Evolutionary conservation across 1,284 basidiomycete genomes (phyloP).

Genomic region (Ustilago nuda): DNA sequence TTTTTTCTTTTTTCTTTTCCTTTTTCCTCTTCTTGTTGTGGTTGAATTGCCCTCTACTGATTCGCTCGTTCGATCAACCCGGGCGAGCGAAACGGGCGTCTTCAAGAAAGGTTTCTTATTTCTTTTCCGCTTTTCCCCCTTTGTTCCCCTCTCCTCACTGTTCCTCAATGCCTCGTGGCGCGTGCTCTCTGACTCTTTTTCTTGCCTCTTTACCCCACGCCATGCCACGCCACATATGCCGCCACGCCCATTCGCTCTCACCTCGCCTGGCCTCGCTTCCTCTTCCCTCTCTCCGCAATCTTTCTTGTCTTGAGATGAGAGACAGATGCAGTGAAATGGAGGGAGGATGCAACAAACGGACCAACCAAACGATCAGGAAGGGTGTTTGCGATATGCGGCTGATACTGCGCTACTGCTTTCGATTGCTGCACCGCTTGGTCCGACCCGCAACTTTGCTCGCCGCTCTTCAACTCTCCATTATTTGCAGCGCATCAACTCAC

Average conservation of each 20-base stretch:
- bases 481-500: slow-evolving; percentile 7
- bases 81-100: no score
- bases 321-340: no score
- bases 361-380: no score
- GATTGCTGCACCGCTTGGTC: slow-evolving; percentile 7
- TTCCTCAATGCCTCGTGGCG: not conserved
- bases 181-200: not conserved
- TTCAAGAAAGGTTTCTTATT: not conserved
- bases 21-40: not conserved
- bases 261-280: not conserved
- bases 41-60: not conserved
- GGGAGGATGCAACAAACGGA: no score
- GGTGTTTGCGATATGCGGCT: no score
- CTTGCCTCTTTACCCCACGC: not conserved
- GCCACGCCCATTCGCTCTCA: no score
- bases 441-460: not conserved
- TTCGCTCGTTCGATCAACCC: not conserved
- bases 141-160: not conserved
- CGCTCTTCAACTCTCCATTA: not conserved
- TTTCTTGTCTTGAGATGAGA: no score
- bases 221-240: no score
- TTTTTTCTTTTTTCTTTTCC: no score
- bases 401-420: not conserved
- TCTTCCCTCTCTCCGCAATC: not conserved
- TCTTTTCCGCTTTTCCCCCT: not conserved